Conservation (phyloP, 805 yeast genomes). For the Tetrapisispora namnaoensis region DNA sequence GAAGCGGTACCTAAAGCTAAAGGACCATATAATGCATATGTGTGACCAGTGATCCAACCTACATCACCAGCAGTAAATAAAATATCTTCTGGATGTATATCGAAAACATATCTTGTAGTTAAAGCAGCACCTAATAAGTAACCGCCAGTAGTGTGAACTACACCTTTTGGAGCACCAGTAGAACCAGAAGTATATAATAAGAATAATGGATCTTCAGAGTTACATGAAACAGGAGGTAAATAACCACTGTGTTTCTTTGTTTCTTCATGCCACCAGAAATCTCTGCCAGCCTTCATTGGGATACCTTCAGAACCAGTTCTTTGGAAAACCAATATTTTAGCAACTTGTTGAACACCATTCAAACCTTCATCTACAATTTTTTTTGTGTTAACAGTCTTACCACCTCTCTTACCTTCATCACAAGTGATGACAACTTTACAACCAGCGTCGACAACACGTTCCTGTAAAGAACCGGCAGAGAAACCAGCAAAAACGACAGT, state of each 20-base stretch:
- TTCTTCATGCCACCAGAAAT: conserved; percentile 94
- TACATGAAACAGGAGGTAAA: conserved; percentile 77
- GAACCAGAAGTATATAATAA: conserved; percentile 96
- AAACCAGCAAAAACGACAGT: conserved; percentile 96
- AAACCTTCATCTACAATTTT: conserved; percentile 93
- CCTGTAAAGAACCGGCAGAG: conserved; percentile 83
- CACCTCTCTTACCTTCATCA: conserved; percentile 94
- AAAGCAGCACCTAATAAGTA: conserved; percentile 86
- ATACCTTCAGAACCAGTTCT: conserved; percentile 74
- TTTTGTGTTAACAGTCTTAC: conserved; percentile 84
- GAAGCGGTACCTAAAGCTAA: conserved; percentile 80
- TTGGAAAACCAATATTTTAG: conserved; percentile 76
- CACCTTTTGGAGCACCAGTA: conserved; percentile 97
- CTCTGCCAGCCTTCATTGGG: conserved; percentile 71
- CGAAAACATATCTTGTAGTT: conserved; percentile 89
- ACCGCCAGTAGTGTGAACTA: conserved; percentile 91
- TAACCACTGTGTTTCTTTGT: conserved; percentile 71
- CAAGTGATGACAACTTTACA: conserved; percentile 84
- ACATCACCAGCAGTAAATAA: conserved; percentile 96
- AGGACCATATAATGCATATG: conserved; percentile 93
- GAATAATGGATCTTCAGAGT: conserved; percentile 91
- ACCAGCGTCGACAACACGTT: conserved; percentile 81
- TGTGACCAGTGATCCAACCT: conserved; percentile 99
- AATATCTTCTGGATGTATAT: conserved; percentile 78
- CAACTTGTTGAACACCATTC: conserved; percentile 57